A percentile compares a stretch with the other conserved stretches of the same genome.
Evolutionary conservation across 2,329 filamentous ascomycete species (phyloP).

Genomic region (Metarhizium robertsii): DNA sequence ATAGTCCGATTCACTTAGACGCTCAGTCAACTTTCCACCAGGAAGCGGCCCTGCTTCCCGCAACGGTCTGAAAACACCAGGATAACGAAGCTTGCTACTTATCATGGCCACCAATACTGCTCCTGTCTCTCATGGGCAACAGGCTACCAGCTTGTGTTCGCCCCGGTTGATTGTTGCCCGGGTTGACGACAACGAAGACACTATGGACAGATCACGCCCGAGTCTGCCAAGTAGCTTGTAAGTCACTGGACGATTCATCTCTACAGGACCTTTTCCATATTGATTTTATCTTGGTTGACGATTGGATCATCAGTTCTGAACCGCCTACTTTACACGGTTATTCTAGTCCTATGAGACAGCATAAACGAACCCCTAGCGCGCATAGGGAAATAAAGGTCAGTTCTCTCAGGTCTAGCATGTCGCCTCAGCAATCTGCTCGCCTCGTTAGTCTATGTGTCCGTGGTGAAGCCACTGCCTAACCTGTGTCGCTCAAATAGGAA

Average conservation of each 20-base stretch:
- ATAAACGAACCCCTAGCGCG: constrained; percentile 46
- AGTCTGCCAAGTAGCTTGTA: constrained; percentile 29
- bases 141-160: constrained; percentile 10
- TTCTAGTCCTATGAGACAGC: constrained; percentile 47
- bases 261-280: neutral
- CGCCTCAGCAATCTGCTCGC: neutral
- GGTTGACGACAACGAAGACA: constrained; percentile 11
- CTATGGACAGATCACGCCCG: constrained; percentile 12
- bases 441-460: neutral
- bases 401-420: neutral
- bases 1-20: neutral
- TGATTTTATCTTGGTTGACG: neutral
- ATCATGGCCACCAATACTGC: neutral
- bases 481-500: constrained; percentile 46
- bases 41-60: neutral
- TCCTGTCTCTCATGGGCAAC: neutral
- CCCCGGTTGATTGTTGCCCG: constrained; percentile 20
- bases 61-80: neutral
- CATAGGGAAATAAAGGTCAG: constrained; percentile 49
- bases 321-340: constrained; percentile 30
- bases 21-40: neutral
- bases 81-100: neutral
- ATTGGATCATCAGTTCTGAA: constrained; percentile 28
- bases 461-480: neutral
- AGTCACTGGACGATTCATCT: constrained; percentile 15